Base-by-base conservation (phyloP, 2,329 filamentous ascomycete species). In the Thelonectria blattea region DNA sequence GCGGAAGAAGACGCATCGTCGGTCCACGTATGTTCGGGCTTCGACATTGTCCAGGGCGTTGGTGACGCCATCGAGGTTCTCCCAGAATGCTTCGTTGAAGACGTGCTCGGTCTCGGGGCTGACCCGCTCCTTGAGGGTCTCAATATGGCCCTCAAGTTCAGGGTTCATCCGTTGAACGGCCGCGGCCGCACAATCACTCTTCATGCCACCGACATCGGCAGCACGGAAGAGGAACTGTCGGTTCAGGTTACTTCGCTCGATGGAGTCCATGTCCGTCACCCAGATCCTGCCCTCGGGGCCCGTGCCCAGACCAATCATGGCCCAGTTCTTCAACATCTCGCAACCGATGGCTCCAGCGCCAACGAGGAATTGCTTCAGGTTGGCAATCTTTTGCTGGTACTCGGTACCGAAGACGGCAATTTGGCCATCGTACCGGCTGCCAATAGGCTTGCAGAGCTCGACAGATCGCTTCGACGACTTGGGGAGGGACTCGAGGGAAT, bases 271-370 rank as follows among this genome's bases (percentile, higher is more conserved):
- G 75, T 99, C 95, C 14, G 96, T 98, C 51, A 99, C 91, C 60
- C 82, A 92, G 71, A 99, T 96, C 76, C 91, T 90, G 71, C 95
- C 95, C 50, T 93, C 86, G 3, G 92, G 91, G 4, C 95, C 95
- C 47, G 91, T 91, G 46, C 90, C 94, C 30, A 99, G 83, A 67
- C 95, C 95, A 75, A 98, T 96, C 93, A 99, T 96, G 37, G 96
- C 94, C 93, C 95, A 99, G 78, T 98, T 98, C 86, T 99, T 99
- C 68, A 99, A 81, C 91, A 98, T 99, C 75, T 99, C 95, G 73
- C 95, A 99, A 47, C 95, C 95, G 75, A 99, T 99, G 65, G 96
- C 95, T 71, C 95, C 95, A 48, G 95, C 92, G 68, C 95, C 95
- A 59, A 99, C 95, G 56, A 99, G 83, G 81, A 99, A 99, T 71